phyloP scores from a whole-genome alignment of 2,329 filamentous ascomycete species.

The Paracamarosporium sp. region DNA sequence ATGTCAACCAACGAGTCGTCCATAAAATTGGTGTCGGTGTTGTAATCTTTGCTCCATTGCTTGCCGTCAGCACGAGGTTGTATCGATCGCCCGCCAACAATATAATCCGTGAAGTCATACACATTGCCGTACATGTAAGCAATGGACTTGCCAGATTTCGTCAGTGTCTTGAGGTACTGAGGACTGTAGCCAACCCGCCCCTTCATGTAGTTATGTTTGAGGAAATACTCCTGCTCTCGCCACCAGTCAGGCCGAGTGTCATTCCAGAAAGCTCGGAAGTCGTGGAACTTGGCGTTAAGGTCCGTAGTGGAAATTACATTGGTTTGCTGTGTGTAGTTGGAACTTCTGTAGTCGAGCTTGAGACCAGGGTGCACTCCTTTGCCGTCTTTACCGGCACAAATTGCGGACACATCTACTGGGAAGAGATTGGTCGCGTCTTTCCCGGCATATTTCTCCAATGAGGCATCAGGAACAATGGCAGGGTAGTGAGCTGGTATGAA shows the following conservation, averaged over 20 bases:
- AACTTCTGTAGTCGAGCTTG: slow-evolving; percentile 81
- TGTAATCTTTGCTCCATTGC: slow-evolving; percentile 30
- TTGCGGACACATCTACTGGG: slow-evolving; percentile 89
- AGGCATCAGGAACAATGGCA: slow-evolving; percentile 64
- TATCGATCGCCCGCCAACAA: slow-evolving; percentile 70
- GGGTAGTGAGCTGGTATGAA: slow-evolving; percentile 85
- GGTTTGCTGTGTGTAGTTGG: slow-evolving; percentile 75
- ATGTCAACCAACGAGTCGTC: slow-evolving; percentile 73
- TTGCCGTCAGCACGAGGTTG: neutral
- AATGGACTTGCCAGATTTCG: slow-evolving; percentile 69
- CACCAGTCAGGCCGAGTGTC: slow-evolving; percentile 92
- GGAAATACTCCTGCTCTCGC: slow-evolving; percentile 80
- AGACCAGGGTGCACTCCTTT: slow-evolving; percentile 73
- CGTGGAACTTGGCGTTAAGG: slow-evolving; percentile 81
- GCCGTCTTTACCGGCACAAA: slow-evolving; percentile 81
- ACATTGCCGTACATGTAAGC: slow-evolving; percentile 80
- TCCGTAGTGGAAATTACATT: slow-evolving; percentile 72
- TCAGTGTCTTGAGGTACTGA: slow-evolving; percentile 76
- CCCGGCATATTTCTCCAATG: slow-evolving; percentile 82
- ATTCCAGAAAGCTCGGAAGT: slow-evolving; percentile 85
- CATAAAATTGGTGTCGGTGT: slow-evolving; percentile 78
- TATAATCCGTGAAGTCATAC: slow-evolving; percentile 89
- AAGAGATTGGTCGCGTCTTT: slow-evolving; percentile 87
- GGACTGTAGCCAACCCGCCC: slow-evolving; percentile 85
- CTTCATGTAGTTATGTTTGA: slow-evolving; percentile 82